phyloP scores from a whole-genome alignment of 2,329 filamentous ascomycete genomes.

The Aureobasidium pullulans region DNA sequence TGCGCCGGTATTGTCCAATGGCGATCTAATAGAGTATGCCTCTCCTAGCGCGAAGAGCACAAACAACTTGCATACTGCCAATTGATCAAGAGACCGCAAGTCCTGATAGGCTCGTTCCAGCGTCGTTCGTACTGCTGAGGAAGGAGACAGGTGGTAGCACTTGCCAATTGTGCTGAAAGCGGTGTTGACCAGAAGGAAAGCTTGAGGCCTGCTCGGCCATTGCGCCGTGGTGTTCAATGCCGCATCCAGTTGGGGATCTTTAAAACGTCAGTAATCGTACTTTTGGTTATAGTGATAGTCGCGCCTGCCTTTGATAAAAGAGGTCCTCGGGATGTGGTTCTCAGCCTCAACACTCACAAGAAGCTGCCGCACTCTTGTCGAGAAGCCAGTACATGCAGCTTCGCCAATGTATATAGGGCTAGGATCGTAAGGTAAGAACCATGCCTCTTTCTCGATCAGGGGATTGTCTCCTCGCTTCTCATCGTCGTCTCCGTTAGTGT shows the following conservation, averaged over 20 bases:
- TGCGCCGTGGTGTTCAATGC: slow-evolving; percentile 29
- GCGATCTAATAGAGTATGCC: slow-evolving; percentile 37
- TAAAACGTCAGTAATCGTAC: not conserved
- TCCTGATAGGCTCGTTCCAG: slow-evolving; percentile 34
- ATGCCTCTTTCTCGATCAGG: slow-evolving; percentile 29
- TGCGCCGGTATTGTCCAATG: slow-evolving; percentile 22
- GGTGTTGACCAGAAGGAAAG: slow-evolving; percentile 34
- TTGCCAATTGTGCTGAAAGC: slow-evolving; percentile 35
- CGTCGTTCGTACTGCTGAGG: slow-evolving; percentile 30
- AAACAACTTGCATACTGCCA: slow-evolving; percentile 36
- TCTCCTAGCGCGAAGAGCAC: slow-evolving; percentile 42
- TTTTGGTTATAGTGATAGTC: not conserved
- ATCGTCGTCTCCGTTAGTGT: slow-evolving; percentile 8
- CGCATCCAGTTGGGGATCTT: slow-evolving; percentile 27
- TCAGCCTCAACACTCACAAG: slow-evolving; percentile 20
- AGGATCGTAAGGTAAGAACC: slow-evolving; percentile 27
- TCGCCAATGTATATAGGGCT: slow-evolving; percentile 32
- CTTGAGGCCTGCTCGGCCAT: slow-evolving; percentile 34
- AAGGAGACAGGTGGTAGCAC: slow-evolving; percentile 38
- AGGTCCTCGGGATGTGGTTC: slow-evolving; percentile 28
- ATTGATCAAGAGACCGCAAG: slow-evolving; percentile 26
- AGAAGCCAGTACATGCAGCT: slow-evolving; percentile 32
- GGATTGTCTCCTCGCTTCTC: slow-evolving; percentile 28
- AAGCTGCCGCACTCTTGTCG: slow-evolving; percentile 30
- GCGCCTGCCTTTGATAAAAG: slow-evolving; percentile 22